phyloP scores from a whole-genome alignment of 441 rosid species.

The Hura crepitans region DNA sequence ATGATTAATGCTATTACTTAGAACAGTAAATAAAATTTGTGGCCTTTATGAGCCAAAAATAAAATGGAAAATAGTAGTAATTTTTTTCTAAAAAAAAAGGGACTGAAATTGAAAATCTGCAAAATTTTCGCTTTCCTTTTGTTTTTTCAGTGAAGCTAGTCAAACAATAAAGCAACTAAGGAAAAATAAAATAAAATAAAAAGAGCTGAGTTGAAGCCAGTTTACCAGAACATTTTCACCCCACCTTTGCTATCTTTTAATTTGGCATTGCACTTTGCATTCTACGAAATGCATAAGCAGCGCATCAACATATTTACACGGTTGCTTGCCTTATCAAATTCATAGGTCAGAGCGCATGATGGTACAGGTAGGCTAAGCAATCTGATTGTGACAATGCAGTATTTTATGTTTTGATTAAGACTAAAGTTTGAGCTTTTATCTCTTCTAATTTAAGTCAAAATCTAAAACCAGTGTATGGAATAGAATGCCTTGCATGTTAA shows the following conservation, averaged over 20 bases:
- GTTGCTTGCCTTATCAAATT: too few species aligned
- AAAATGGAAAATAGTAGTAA: background rate
- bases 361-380: background rate
- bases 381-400: background rate
- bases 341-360: background rate
- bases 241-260: background rate
- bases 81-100: background rate
- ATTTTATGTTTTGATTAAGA: background rate
- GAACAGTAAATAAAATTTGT: background rate
- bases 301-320: constrained; percentile 1
- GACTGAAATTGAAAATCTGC: background rate
- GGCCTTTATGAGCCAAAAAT: background rate
- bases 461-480: background rate
- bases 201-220: background rate
- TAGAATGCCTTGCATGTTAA: background rate
- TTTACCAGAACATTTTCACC: background rate
- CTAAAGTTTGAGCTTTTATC: background rate
- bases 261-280: background rate
- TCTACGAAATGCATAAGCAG: background rate
- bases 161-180: background rate
- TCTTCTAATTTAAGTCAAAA: background rate
- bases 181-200: too few species aligned
- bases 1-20: background rate
- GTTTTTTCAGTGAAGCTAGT: background rate
- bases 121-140: background rate